Conservation (phyloP, 148 eudicot species). For the Persicaria maculosa region DNA sequence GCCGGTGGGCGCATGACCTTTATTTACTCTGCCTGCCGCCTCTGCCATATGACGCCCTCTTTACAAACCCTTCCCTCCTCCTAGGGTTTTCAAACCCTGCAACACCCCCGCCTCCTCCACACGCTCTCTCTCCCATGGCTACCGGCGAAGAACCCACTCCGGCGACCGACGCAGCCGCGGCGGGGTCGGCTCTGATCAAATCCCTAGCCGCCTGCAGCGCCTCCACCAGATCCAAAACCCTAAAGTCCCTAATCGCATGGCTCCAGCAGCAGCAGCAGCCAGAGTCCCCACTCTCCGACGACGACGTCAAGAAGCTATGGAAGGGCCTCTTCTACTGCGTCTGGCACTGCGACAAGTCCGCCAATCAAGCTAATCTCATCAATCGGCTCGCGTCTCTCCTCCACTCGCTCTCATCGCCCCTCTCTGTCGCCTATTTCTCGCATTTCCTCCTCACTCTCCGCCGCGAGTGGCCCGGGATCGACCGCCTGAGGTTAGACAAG, state of each 20-base stretch:
- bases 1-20: background rate
- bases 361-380: conserved; percentile 48
- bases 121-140: conserved; percentile 3
- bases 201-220: conserved; percentile 65
- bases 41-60: background rate
- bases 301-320: conserved; percentile 76
- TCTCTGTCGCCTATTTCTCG: conserved; percentile 47
- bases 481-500: conserved; percentile 73
- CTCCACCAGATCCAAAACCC: conserved; percentile 44
- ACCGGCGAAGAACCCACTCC: background rate
- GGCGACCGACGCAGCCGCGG: background rate
- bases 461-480: conserved; percentile 91
- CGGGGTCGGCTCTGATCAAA: conserved; percentile 29
- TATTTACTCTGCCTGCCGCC: background rate
- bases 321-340: conserved; percentile 82
- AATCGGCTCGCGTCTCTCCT: conserved; percentile 45
- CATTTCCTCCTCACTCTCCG: conserved; percentile 51
- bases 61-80: conserved; percentile 7
- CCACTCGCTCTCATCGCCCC: conserved; percentile 23
- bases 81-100: conserved; percentile 14
- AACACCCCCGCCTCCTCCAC: background rate
- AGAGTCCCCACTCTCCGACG: conserved; percentile 44
- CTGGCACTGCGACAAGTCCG: conserved; percentile 80
- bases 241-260: conserved; percentile 40
- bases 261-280: conserved; percentile 19